Conservation (phyloP, 805 yeast species). For the Candida mattraensis region DNA sequence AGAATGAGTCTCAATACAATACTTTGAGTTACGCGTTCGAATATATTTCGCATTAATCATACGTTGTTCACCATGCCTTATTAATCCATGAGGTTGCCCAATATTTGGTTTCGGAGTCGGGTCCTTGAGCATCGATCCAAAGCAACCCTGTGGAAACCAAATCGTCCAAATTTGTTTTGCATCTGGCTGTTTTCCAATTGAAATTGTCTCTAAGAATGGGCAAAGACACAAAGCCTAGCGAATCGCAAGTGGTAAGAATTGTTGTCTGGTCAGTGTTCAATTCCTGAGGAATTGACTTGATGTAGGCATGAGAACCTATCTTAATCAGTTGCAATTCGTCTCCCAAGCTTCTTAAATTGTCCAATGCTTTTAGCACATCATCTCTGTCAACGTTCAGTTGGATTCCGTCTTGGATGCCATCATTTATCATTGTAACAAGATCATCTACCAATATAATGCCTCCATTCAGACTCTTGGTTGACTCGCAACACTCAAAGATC, state of each 20-base stretch:
- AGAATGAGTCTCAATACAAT: conserved; percentile 66
- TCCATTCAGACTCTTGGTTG: conserved; percentile 73
- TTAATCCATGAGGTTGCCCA: conserved; percentile 80
- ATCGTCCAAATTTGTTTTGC: conserved; percentile 65
- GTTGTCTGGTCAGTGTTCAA: conserved; percentile 66
- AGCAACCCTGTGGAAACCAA: conserved; percentile 80
- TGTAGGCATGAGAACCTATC: conserved; percentile 57
- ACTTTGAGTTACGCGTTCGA: conserved; percentile 89
- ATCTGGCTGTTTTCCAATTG: conserved; percentile 67
- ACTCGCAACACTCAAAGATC: conserved; percentile 72
- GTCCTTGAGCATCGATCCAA: conserved; percentile 73
- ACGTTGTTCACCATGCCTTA: conserved; percentile 10
- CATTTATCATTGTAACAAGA: conserved; percentile 36
- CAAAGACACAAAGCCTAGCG: conserved; percentile 71
- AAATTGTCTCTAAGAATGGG: conserved; percentile 69
- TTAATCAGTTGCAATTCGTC: conserved; percentile 65
- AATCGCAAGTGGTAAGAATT: conserved; percentile 73
- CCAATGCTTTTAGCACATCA: conserved; percentile 60
- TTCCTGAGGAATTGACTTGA: conserved; percentile 64
- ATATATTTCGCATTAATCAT: conserved; percentile 72
- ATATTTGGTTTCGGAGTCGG: conserved; percentile 43
- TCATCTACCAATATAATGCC: conserved; percentile 71
- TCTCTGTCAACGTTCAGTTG: conserved; percentile 36
- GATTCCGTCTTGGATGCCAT: conserved; percentile 26
- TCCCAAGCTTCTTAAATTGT: conserved; percentile 57